Conservation (phyloP, 1,284 basidiomycete genomes). For the Ustilago xerochloae region DNA sequence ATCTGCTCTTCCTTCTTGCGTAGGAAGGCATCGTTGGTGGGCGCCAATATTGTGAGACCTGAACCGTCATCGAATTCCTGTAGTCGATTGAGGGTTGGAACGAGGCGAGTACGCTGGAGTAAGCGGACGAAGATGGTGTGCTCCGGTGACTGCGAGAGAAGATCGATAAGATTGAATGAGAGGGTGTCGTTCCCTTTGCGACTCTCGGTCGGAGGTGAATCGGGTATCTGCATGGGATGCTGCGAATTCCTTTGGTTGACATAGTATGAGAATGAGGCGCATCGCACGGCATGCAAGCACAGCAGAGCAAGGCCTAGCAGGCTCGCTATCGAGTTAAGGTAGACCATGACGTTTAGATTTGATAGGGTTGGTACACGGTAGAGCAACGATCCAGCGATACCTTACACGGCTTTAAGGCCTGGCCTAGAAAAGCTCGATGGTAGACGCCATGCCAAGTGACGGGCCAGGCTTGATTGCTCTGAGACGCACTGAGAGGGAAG, state of each 20-base stretch:
- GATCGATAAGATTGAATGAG: constrained; percentile 78
- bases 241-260: constrained; percentile 2
- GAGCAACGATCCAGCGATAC: background rate
- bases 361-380: background rate
- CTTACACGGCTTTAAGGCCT: too few relatives aligned
- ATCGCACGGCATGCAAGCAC: background rate
- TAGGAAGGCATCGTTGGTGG: constrained; percentile 76
- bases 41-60: constrained; percentile 88
- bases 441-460: constrained; percentile 2
- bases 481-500: background rate
- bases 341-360: constrained; percentile 7
- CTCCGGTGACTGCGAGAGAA: constrained; percentile 79
- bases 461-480: background rate
- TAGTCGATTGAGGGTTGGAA: constrained; percentile 89
- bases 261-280: background rate
- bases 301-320: constrained; percentile 6
- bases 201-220: background rate
- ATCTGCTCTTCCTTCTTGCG: constrained; percentile 38
- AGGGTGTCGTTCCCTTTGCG: constrained; percentile 21
- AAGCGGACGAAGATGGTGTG: constrained; percentile 83
- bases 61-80: constrained; percentile 69
- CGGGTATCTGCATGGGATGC: constrained; percentile 16
- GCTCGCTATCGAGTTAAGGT: background rate
- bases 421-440: background rate
- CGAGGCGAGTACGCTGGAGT: constrained; percentile 84